These are phyloP conservation scores for Xanthoconium separans DNA, from an alignment of 1,284 basidiomycete species.

Conservation along the genomic window DNA sequence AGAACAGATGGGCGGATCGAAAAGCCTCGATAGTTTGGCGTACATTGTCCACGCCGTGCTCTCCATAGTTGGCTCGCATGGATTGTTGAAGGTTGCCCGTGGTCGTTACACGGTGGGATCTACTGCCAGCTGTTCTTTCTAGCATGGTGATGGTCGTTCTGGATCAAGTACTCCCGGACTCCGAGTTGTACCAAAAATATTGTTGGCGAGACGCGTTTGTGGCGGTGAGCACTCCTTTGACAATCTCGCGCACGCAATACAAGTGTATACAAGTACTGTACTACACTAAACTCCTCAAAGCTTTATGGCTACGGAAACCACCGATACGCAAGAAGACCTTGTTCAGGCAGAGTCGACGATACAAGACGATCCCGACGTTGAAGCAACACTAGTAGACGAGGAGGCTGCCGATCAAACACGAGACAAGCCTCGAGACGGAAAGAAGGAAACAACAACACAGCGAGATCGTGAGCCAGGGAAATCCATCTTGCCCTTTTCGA, in stretches of 20 bases:
- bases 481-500: conserved; percentile 64
- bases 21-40: conserved; percentile 25
- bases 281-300: neutral
- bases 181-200: too few relatives aligned
- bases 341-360: conserved; percentile 3
- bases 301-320: conserved; percentile 19
- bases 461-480: conserved; percentile 54
- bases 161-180: too few relatives aligned
- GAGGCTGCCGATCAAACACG: conserved; percentile 7
- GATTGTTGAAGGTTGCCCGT: conserved; percentile 55
- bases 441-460: conserved; percentile 15
- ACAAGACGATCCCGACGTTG: conserved; percentile 12
- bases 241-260: too few relatives aligned
- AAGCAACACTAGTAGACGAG: conserved; percentile 5
- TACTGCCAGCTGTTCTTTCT: conserved; percentile 16
- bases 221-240: too few relatives aligned
- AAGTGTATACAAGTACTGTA: too few relatives aligned
- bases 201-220: conserved; percentile 11
- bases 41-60: conserved; percentile 66
- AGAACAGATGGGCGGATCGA: conserved; percentile 3
- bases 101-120: conserved; percentile 42
- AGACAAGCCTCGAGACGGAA: conserved; percentile 20
- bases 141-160: conserved; percentile 2
- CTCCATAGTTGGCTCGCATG: conserved; percentile 69
- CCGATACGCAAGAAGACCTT: conserved; percentile 8